Evolutionary conservation across 2,329 filamentous ascomycete species (phyloP).

Genomic region (Cordyceps sp.): DNA sequence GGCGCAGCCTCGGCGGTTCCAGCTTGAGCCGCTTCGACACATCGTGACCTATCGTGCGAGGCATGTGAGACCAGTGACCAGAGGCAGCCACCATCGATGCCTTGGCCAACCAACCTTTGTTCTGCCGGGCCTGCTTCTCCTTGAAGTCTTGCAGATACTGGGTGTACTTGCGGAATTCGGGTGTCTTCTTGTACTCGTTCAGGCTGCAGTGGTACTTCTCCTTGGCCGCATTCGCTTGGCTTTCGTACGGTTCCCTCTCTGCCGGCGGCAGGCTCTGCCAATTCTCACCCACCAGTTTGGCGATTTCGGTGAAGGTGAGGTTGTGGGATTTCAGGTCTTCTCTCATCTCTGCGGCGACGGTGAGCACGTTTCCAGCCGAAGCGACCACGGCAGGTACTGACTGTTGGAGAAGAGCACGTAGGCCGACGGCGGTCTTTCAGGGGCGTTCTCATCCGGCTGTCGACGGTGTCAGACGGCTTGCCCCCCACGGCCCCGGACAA

Average conservation of each 20-base stretch:
- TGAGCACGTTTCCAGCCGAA: background rate
- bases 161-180: constrained; percentile 49
- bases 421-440: constrained; percentile 63
- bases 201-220: constrained; percentile 62
- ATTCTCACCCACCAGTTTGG: constrained; percentile 65
- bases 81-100: background rate
- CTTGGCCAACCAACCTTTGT: constrained; percentile 31
- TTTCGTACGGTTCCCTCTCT: constrained; percentile 58
- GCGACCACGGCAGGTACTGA: constrained; percentile 25
- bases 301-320: constrained; percentile 68
- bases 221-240: constrained; percentile 55
- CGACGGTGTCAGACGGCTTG: no score
- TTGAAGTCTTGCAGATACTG: constrained; percentile 67
- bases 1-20: constrained; percentile 18
- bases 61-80: no score
- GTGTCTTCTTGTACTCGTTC: constrained; percentile 61
- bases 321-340: constrained; percentile 63
- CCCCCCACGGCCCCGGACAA: no score
- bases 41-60: constrained; percentile 14
- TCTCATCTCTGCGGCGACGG: constrained; percentile 43
- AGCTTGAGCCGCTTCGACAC: constrained; percentile 30
- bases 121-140: constrained; percentile 45
- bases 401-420: constrained; percentile 80
- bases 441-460: constrained; percentile 64
- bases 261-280: constrained; percentile 55